A percentile compares a stretch with the other conserved stretches of the same genome.
Conservation (phyloP, 2,329 filamentous ascomycete species). For the Escovopsis sp. region DNA sequence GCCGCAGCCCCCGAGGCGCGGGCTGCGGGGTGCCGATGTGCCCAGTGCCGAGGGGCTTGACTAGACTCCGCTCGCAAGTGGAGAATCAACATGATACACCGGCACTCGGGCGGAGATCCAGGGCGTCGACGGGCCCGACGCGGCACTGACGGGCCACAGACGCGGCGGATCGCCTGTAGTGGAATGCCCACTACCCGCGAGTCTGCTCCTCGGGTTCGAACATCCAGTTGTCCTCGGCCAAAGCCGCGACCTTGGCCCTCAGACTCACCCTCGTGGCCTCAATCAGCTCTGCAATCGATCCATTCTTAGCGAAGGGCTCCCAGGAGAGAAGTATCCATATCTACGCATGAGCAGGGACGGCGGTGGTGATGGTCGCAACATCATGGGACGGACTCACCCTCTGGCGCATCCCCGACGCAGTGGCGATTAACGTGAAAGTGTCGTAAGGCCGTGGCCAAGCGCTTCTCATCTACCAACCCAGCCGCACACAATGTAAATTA, state of each 20-base stretch:
- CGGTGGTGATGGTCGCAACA: not conserved
- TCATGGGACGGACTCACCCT: constrained; percentile 32
- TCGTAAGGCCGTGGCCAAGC: constrained; percentile 44
- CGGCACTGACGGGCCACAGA: too few species aligned
- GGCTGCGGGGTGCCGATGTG: constrained; percentile 28
- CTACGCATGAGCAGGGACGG: too few species aligned
- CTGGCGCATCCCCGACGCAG: constrained; percentile 43
- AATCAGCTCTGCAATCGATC: constrained; percentile 40
- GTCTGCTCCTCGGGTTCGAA: constrained; percentile 54
- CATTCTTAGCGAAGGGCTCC: too few species aligned
- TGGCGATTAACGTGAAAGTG: constrained; percentile 42
- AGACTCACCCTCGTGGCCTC: constrained; percentile 56
- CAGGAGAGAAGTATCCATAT: too few species aligned
- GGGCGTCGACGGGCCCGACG: too few species aligned
- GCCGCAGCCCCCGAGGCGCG: constrained; percentile 24
- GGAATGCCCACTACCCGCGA: constrained; percentile 11
- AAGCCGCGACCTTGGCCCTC: constrained; percentile 52
- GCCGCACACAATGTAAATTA: not conserved
- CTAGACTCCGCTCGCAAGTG: constrained; percentile 17
- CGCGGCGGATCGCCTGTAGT: not conserved
- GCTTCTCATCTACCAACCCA: constrained; percentile 33
- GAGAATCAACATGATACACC: too few species aligned
- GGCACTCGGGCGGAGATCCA: too few species aligned
- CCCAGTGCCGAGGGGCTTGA: constrained; percentile 46
- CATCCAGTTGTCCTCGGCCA: constrained; percentile 85